Base-by-base conservation (phyloP, 1,139 yeast genomes). In the Debaryomycetaceae sp. region DNA sequence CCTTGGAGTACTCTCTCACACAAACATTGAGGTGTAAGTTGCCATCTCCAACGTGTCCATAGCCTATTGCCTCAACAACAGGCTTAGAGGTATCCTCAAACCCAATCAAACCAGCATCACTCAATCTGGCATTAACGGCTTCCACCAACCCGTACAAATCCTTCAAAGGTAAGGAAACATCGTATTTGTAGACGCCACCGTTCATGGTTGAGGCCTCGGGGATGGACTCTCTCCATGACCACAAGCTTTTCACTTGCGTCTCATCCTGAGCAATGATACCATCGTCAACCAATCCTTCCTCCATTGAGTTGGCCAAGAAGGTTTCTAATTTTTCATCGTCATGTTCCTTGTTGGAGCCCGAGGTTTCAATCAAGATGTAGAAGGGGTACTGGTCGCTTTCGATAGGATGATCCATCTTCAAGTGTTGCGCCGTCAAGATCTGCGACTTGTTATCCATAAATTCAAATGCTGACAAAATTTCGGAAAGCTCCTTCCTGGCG, bases 201-300 rank as follows among this genome's bases (percentile, higher is more conserved):
- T 71, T 78, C 38, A 75, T 70, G 29, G 88, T 82, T 13, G 85
- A 72, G 8, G 96, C 89, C 61, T 91, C 98, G 20, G 96, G 88
- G 43, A 89, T 76, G 41, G 81, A 71, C 58, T 91, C 98, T 63
- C 98, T 78, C 96, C 97, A 89, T 20, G 78, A 64, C 98, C 98
- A 91, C 46, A 91, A 71, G 38, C 78, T 78, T 40, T 70, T 70
- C 40, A 83, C 64, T 57, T 91, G 97, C 3, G 93, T 70, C 57
- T 85, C 95, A 56, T 88, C 97, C 58, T 88, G 96, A 4, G 98
- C 96, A 42, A 91, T 84, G 29, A 86, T 91, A 45, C 98, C 98
- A 53, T 91, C 97, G 15, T 71, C 69, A 20, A 91, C 93, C 29
- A 79, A 58, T 27, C 83, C 97, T 26, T 75, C 74, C 53, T 84